A percentile compares a stretch with the other conserved stretches of the same genome.
Conservation (phyloP, 306 rosid genomes). For the Dryas alaskensis region DNA sequence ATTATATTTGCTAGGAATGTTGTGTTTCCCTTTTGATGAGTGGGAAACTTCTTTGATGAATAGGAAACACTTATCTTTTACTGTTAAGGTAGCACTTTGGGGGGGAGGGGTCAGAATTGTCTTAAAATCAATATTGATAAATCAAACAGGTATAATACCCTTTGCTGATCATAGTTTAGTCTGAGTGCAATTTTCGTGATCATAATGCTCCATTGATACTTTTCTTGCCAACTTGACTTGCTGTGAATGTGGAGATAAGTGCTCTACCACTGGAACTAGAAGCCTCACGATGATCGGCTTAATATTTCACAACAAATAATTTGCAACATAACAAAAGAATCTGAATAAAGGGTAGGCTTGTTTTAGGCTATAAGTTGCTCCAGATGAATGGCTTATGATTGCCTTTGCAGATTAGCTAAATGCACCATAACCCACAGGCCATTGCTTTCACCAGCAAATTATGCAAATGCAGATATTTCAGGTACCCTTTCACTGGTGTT, state of each 20-base stretch:
- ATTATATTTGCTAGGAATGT: constrained; percentile 48
- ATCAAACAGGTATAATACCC: neutral
- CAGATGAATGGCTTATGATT: constrained; percentile 4
- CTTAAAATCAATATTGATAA: constrained; percentile 11
- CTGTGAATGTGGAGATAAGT: neutral
- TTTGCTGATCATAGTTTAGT: neutral
- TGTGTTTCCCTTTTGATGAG: constrained; percentile 33
- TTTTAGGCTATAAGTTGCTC: neutral
- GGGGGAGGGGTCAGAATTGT: constrained; percentile 19
- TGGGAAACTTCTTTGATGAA: constrained; percentile 13
- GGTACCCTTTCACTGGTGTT: constrained; percentile 2
- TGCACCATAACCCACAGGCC: neutral
- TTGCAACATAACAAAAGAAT: neutral
- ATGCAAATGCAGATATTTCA: constrained; percentile 1
- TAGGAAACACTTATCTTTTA: constrained; percentile 24
- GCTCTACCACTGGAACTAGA: neutral
- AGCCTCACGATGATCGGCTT: neutral
- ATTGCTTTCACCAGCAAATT: constrained; percentile 8
- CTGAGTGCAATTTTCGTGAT: neutral
- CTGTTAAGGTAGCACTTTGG: constrained; percentile 31
- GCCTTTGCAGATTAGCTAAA: neutral
- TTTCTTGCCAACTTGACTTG: neutral
- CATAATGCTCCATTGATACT: neutral
- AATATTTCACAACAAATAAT: neutral
- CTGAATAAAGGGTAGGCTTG: neutral